Evolutionary conservation across 1,284 basidiomycete genomes (phyloP), one percentile per base, ranked within the genome.

Genomic region (Gymnopus androsaceus): DNA sequence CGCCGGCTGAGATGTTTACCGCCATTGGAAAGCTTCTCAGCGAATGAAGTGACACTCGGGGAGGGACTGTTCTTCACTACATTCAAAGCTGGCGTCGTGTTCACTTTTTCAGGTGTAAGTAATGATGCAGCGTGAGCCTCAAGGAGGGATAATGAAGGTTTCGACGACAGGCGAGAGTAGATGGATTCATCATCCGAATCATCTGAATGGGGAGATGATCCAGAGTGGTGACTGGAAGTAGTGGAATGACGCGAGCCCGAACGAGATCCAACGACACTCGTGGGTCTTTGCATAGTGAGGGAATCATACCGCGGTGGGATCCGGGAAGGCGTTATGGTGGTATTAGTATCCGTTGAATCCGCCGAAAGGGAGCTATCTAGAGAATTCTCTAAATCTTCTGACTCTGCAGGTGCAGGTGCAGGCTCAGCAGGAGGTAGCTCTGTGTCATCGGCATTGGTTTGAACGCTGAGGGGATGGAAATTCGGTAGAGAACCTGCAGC

Each of bases 181-280:
- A 50, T 50, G n/a, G 48, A 50, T 50, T 50, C 48, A 25, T 50
- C 48, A 21, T 50, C 48, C n/a, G 48, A 50, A 31, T 49, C 47
- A 15, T 38, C 53, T n/a, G 48, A 50, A 21, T 50, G 23, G 15
- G 37, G 48, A 38, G 48, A 36, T 1, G 48, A 50, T 3, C 19
- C 23, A 3, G 15, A 14, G 5, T 46, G 28, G 31, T 46, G 44
- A 31, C 28, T 46, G 44, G 48, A 38, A 27, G 15, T 25, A 27
- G 38, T 31, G 9, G 48, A 50, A 6, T 25, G 48, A 17, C 36
- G 48, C 17, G 36, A 50, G 15, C 25, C n/a, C 17, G n/a, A 50
- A 25, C 3, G 48, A 48, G 8, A 15, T 28, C 34, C 48, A 27
- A 28, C 23, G 25, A 50, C 48, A 28, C 48, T 50, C 3, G 51